These are phyloP conservation scores for Ceratocystis papillata DNA, from an alignment of 2,329 filamentous ascomycete genomes.

Conservation along the genomic window DNA sequence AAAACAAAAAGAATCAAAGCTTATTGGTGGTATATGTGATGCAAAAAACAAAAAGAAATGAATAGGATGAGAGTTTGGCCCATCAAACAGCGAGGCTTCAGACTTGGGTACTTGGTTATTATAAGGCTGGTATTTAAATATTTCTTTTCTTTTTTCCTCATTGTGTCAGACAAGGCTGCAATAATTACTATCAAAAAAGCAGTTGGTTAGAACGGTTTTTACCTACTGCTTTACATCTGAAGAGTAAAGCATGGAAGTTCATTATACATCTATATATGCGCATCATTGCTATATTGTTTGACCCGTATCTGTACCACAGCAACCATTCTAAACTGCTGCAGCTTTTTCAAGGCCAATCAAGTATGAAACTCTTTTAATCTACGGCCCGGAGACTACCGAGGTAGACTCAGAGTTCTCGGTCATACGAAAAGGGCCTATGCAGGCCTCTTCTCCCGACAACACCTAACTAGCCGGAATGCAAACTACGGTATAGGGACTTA, in stretches of 20 bases:
- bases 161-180: conserved; percentile 2
- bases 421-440: conserved; percentile 31
- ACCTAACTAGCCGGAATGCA: conserved; percentile 43
- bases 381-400: conserved; percentile 48
- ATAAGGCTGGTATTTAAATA: no score
- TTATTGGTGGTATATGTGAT: not conserved
- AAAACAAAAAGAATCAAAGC: not conserved
- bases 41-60: not conserved
- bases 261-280: not conserved
- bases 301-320: conserved; percentile 57
- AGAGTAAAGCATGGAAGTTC: not conserved
- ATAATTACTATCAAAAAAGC: not conserved
- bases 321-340: conserved; percentile 43
- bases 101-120: not conserved
- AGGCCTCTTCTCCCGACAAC: conserved; percentile 39
- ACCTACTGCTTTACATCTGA: not conserved
- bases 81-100: not conserved
- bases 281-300: conserved; percentile 36
- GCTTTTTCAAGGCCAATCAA: conserved; percentile 49
- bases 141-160: no score
- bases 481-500: not conserved
- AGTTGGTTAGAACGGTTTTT: not conserved
- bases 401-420: conserved; percentile 48
- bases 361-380: conserved; percentile 34
- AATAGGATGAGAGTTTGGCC: not conserved